These are phyloP conservation scores for Pyrenochaeta sp. DNA, from an alignment of 2,329 filamentous ascomycete species.

Conservation along the genomic window DNA sequence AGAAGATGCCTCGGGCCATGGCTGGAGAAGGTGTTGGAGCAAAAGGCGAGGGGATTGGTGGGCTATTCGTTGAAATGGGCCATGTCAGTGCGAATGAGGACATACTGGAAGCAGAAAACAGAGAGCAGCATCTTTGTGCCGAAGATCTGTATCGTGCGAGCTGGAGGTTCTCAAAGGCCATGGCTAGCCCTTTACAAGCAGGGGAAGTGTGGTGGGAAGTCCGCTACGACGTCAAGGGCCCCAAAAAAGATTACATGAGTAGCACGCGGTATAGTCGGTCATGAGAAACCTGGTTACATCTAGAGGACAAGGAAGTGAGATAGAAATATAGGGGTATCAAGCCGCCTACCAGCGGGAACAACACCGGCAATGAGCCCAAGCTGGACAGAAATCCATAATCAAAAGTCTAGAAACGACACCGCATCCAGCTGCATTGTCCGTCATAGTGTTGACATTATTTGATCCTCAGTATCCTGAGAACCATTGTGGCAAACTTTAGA, in stretches of 20 bases:
- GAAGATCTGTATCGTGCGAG: slow-evolving; percentile 75
- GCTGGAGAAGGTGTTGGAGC: slow-evolving; percentile 13
- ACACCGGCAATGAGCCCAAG: background rate
- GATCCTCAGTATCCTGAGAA: slow-evolving; percentile 23
- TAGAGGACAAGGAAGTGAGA: background rate
- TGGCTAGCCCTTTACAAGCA: slow-evolving; percentile 11
- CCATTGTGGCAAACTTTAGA: slow-evolving; percentile 30
- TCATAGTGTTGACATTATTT: background rate
- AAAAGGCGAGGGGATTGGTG: slow-evolving; percentile 65
- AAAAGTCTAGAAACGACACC: background rate
- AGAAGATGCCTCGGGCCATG: background rate
- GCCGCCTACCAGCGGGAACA: slow-evolving; percentile 8
- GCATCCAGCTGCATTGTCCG: background rate
- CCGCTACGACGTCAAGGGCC: slow-evolving; percentile 50
- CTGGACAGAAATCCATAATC: background rate
- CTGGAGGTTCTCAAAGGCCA: slow-evolving; percentile 69
- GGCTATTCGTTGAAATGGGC: slow-evolving; percentile 79
- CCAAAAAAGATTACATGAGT: slow-evolving; percentile 53
- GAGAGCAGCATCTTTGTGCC: slow-evolving; percentile 74
- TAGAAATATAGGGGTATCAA: slow-evolving; percentile 22
- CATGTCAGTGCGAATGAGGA: slow-evolving; percentile 34
- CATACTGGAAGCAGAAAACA: slow-evolving; percentile 55
- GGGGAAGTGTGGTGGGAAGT: slow-evolving; percentile 44
- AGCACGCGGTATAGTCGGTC: slow-evolving; percentile 39
- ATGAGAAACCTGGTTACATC: background rate